Evolutionary conservation across 768 basidiomycete genomes (phyloP), one percentile per base, ranked within the genome.

Genomic region (Russula lepida): DNA sequence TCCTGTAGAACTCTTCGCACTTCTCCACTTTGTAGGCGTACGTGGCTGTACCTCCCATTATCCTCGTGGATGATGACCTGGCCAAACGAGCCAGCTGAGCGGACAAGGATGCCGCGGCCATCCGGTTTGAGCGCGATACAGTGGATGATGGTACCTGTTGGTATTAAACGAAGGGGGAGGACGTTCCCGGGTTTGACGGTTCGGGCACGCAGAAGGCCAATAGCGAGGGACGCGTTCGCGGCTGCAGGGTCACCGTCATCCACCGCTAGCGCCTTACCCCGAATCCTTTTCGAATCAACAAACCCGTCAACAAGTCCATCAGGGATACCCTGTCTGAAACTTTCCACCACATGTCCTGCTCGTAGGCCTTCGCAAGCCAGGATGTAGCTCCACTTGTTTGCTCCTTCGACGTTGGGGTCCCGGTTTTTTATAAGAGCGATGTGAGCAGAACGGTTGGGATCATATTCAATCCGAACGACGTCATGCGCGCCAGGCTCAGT

Each of bases 381-480:
- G 69, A 99, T 94, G 71, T 99, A 99, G 69, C 84, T 88, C 85
- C 88, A 95, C 67, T 76, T 79, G 62, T 80, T 76, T 62, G 60
- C 72, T 1, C 83, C 87, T 62, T 79, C 76, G 33, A 81, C 78
- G 9, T 70, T 71, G 4, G 78, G 71, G 66, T 84, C 77, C 53
- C 85, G 77, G 69, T 83, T 86, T 70, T 79, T 79, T 69, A 98
- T 70, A 62, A 99, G 81, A 2, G 97, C 95, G 69, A 99, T 95
- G 72, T 99, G 97, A 7, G 91, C 92, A 37, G 86, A 89, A 47
- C 97, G 81, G 4, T 89, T 89, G 0, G 97, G 97, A 76, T 98
- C 97, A 69, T 95, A 99, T 75, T 98, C 97, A 66, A 99, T 91
- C 50, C 97, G 82, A 4, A 95, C 81, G 48, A 98, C 93, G 66